phyloP scores from a whole-genome alignment of 306 rosid genomes.

The Malus asiatica region DNA sequence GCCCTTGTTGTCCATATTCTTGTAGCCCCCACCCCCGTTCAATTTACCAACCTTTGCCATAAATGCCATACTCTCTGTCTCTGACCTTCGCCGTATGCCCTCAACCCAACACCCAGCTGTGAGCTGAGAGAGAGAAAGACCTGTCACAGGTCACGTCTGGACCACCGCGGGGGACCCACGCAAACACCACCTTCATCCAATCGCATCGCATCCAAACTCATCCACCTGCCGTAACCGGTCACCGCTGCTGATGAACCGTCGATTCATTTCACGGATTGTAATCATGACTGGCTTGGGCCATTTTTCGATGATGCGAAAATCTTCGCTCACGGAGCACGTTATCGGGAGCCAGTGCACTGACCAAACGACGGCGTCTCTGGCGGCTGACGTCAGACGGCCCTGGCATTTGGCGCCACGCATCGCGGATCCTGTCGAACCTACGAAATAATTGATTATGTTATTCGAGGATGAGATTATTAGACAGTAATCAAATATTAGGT shows the following conservation, averaged over 20 bases:
- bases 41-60: neutral
- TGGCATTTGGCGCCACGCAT: conserved; percentile 30
- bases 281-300: neutral
- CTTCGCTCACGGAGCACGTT: neutral
- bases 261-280: neutral
- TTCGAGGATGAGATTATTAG: neutral
- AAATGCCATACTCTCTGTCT: neutral
- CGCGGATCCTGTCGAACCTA: conserved; percentile 58
- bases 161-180: neutral
- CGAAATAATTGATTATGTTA: conserved; percentile 8
- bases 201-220: neutral
- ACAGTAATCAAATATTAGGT: neutral
- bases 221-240: neutral
- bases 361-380: conserved; percentile 27
- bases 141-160: neutral
- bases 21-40: neutral
- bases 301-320: neutral
- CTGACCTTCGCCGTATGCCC: neutral
- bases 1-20: neutral
- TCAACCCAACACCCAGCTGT: neutral
- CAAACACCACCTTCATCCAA: neutral
- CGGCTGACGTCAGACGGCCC: conserved; percentile 12
- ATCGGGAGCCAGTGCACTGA: neutral
- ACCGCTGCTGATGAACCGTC: neutral
- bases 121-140: neutral